Base-by-base conservation (phyloP, 2,329 filamentous ascomycete species). In the Cercospora zeina region DNA sequence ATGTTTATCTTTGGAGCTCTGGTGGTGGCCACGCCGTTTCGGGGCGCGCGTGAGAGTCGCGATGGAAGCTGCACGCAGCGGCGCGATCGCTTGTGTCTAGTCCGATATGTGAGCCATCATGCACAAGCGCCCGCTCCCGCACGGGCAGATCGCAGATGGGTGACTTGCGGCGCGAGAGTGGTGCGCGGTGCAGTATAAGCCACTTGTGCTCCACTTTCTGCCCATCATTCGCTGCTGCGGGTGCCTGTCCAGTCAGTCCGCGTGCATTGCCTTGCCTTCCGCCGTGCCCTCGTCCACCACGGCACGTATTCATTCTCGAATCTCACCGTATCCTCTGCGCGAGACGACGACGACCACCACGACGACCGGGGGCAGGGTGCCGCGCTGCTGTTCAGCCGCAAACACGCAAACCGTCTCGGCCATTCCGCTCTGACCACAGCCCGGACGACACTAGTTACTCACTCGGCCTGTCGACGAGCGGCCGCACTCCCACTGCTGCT, bases 61-160 rank as follows among this genome's bases (percentile, higher is more conserved):
- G 51, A 47, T 16, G 34, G 31, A 31, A 62, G 56, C 49, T 47
- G 56, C 34, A 62, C 33, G 47, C 30, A 39, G 49, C 55, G 56
- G 64, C 62, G 59, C 65, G 65, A 65, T 65, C 62, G 62, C 60
- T 21, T 42, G 56, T 39, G 56, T 24, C 53, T 61, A 64, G 62
- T 60, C 45, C 54, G 59, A 62, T 67, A 67, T 66, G 66, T 65
- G 58, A 62, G 64, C 30, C 59, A 68, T 67, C 65, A 65, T 68
- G 65, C 65, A 59, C 54, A 59, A 56, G 59, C 33, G 55, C 45
- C 47, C 58, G 65, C 54, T 62, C 39, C 65, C 56, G 64, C 60
- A 62, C 59, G 59, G 58, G 47, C 36, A 62, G 64, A 66, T 66
- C 56, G 59, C 55, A 56, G 61, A 53, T 60, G 58, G 47, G 59